Evolutionary conservation across 129 eudicot species (phyloP).

Genomic region (Chrysanthemum makinoi): DNA sequence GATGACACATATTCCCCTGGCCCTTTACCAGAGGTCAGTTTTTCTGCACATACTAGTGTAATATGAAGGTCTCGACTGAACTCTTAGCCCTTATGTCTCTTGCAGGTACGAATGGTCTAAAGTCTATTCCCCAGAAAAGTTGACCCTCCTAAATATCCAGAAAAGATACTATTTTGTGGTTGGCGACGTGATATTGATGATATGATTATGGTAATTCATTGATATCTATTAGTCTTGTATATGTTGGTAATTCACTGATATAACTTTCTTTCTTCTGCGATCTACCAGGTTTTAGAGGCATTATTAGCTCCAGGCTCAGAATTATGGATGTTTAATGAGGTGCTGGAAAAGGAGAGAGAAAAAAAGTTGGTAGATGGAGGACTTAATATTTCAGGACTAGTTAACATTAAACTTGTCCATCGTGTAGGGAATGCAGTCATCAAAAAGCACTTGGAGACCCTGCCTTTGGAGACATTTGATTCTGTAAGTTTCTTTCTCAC

Average conservation of each 20-base stretch:
- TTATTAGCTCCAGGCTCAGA: constrained; percentile 88
- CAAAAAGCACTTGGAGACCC: constrained; percentile 75
- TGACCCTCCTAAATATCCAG: constrained; percentile 92
- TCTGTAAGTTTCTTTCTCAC: constrained; percentile 60
- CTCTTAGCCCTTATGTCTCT: constrained; percentile 10
- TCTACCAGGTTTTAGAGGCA: constrained; percentile 85
- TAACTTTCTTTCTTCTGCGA: constrained; percentile 3
- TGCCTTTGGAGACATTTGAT: constrained; percentile 95
- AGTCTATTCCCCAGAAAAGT: constrained; percentile 55
- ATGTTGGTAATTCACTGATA: not conserved
- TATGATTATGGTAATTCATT: constrained; percentile 81
- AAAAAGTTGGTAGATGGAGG: constrained; percentile 86
- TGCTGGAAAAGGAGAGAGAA: constrained; percentile 71
- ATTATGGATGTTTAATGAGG: constrained; percentile 97
- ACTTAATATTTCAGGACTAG: constrained; percentile 78
- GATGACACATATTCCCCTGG: constrained; percentile 98
- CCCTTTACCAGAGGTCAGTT: constrained; percentile 71
- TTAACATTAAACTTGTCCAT: constrained; percentile 82
- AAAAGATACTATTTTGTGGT: constrained; percentile 90
- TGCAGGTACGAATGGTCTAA: constrained; percentile 76
- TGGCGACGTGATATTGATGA: constrained; percentile 99
- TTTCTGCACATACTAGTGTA: constrained; percentile 2
- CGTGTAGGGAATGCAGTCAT: constrained; percentile 95
- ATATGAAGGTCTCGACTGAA: constrained; percentile 5
- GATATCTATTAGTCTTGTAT: constrained; percentile 1